Percentiles rank a stretch among this genome's conserved stretches.
phyloP scores from a whole-genome alignment of 2,329 filamentous ascomycete species.

The Aspergillus sp. region DNA sequence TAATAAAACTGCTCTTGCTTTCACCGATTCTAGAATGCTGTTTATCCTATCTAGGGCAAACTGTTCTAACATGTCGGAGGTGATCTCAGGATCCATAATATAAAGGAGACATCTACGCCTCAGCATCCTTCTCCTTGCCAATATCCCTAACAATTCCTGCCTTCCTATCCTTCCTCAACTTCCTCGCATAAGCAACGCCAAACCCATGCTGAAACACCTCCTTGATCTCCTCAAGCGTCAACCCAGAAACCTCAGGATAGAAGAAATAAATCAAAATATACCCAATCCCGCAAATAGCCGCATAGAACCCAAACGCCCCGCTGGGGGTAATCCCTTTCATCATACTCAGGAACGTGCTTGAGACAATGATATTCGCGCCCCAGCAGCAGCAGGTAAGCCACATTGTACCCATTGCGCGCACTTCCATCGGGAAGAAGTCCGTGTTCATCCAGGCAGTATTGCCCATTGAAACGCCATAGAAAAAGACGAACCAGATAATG shows the following conservation, averaged over 20 bases:
- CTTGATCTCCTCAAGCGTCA: constrained; percentile 32
- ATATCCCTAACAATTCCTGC: no score
- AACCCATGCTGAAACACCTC: constrained; percentile 54
- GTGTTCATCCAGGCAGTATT: constrained; percentile 52
- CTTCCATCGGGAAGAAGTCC: constrained; percentile 51
- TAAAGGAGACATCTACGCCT: no score
- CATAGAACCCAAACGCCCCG: constrained; percentile 55
- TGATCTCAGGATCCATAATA: no score
- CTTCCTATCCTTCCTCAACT: constrained; percentile 39
- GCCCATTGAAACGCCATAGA: constrained; percentile 49
- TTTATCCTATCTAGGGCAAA: no score
- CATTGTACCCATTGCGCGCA: constrained; percentile 53
- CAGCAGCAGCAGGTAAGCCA: constrained; percentile 50
- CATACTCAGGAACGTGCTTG: constrained; percentile 51
- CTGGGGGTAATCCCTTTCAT: constrained; percentile 51
- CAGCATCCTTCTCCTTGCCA: no score
- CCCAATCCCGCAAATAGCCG: constrained; percentile 50
- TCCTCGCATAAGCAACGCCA: constrained; percentile 44
- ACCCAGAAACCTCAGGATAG: constrained; percentile 26
- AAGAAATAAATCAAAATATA: constrained; percentile 38
- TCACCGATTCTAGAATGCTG: no score
- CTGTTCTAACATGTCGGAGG: no score
- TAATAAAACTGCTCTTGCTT: no score
- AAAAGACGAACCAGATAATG: constrained; percentile 48
- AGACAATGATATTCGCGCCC: constrained; percentile 52